phyloP scores from a whole-genome alignment of 257 asterid species.

The Penstemon barbatus region DNA sequence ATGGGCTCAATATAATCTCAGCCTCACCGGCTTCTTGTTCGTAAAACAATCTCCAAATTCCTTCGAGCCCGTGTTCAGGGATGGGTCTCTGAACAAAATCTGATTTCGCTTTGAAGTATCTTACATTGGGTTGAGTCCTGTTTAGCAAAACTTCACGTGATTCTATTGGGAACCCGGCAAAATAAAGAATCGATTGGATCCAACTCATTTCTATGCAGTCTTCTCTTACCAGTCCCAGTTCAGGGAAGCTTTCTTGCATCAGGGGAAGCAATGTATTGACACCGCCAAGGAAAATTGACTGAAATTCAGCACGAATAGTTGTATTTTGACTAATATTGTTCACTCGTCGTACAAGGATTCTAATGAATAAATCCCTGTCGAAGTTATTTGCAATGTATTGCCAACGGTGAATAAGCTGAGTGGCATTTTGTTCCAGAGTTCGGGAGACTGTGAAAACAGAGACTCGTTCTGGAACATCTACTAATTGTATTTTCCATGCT shows the following conservation, averaged over 20 bases:
- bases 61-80: conserved; percentile 3
- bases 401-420: conserved; percentile 1
- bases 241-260: background rate
- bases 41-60: background rate
- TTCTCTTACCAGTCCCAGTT: conserved; percentile 3
- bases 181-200: background rate
- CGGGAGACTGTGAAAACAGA: background rate
- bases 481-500: background rate
- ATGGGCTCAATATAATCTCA: background rate
- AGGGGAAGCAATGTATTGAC: background rate
- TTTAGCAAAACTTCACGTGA: conserved; percentile 2
- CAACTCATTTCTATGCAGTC: conserved; percentile 6
- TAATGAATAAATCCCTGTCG: background rate
- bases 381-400: background rate
- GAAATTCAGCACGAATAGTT: background rate
- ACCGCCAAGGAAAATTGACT: background rate
- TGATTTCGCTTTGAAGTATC: conserved; percentile 1
- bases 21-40: background rate
- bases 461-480: background rate
- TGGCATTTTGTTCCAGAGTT: background rate
- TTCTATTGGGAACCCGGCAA: background rate
- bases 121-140: background rate
- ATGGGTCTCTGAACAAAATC: background rate
- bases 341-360: background rate
- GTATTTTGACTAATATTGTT: background rate